phyloP scores from a whole-genome alignment of 768 basidiomycete species.

The Hortiboletus campestris region DNA sequence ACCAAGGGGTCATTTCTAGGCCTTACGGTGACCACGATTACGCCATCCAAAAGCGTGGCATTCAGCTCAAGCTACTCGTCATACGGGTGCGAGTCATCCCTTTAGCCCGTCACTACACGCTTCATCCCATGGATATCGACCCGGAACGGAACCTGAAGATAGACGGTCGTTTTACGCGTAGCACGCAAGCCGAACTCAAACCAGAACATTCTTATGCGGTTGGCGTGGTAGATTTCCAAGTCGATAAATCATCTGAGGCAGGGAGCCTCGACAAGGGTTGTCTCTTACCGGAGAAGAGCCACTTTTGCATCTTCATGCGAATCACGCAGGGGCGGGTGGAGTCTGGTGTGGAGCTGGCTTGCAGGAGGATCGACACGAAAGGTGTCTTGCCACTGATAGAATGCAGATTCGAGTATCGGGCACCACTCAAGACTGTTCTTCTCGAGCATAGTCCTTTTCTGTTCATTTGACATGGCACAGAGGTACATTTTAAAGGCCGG shows the following conservation, averaged over 20 bases:
- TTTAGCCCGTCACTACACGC: background rate
- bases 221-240: constrained; percentile 8
- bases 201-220: background rate
- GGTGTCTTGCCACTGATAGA: constrained; percentile 1
- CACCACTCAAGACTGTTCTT: background rate
- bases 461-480: background rate
- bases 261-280: background rate
- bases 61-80: constrained; percentile 9
- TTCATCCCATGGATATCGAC: background rate
- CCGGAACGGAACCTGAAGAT: background rate
- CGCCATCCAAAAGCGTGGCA: constrained; percentile 8
- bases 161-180: background rate
- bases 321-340: background rate
- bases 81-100: background rate
- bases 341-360: constrained; percentile 1
- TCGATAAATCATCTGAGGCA: background rate
- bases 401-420: background rate
- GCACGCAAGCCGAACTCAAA: background rate
- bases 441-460: constrained; percentile 1
- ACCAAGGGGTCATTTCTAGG: background rate
- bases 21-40: constrained; percentile 6
- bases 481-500: background rate
- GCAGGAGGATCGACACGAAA: constrained; percentile 5
- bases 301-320: constrained; percentile 9
- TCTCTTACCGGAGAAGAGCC: background rate